These are phyloP conservation scores for Ceratobasidium theobromae DNA, from an alignment of 1,284 basidiomycete genomes.

Conservation along the genomic window DNA sequence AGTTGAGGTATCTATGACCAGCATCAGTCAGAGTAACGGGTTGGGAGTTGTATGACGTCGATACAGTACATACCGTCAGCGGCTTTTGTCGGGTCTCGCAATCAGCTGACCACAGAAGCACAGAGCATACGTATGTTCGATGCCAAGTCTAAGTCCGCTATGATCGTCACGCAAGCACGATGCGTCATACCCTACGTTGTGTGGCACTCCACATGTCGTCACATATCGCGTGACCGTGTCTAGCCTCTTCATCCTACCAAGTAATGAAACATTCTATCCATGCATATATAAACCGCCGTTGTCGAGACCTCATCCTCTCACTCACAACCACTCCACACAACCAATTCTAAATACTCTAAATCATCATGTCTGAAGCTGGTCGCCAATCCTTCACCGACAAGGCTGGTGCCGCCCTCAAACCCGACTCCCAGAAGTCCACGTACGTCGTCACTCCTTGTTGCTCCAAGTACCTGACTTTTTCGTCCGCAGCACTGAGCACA, in stretches of 20 bases:
- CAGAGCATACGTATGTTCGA: too few species aligned
- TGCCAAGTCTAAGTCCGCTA: not conserved
- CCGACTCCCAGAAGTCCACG: conserved; percentile 58
- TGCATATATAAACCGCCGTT: conserved; percentile 12
- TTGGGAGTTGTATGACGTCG: too few species aligned
- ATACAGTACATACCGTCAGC: too few species aligned
- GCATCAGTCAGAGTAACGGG: too few species aligned
- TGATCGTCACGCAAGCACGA: not conserved
- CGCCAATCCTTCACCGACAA: conserved; percentile 59
- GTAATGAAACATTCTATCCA: not conserved
- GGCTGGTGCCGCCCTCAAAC: conserved; percentile 50
- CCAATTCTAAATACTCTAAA: conserved; percentile 16
- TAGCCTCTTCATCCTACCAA: not conserved
- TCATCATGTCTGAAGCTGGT: conserved; percentile 38
- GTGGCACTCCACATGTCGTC: not conserved
- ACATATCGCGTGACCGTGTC: not conserved
- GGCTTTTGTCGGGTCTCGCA: too few species aligned
- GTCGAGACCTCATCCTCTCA: not conserved
- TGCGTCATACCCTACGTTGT: conserved; percentile 28
- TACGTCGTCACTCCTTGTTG: conserved; percentile 40
- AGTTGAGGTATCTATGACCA: too few species aligned
- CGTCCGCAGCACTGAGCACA: conserved; percentile 43
- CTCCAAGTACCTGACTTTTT: not conserved
- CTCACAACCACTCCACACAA: conserved; percentile 10
- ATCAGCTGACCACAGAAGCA: too few species aligned